These are phyloP conservation scores for Pseudogymnoascus sp. DNA, from an alignment of 2,329 filamentous ascomycete species.

Conservation along the genomic window DNA sequence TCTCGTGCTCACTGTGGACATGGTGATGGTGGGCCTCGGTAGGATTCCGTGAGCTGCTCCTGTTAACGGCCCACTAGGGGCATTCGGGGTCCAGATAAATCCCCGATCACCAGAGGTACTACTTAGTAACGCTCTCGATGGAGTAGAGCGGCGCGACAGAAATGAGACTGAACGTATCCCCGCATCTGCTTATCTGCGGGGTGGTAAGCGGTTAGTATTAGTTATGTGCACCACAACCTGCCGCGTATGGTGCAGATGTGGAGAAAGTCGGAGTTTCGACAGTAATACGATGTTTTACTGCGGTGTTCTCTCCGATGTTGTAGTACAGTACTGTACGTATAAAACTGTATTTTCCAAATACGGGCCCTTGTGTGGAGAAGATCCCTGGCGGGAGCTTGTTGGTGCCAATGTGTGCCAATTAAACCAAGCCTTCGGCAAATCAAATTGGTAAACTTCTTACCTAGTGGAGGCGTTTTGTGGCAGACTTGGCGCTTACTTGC, in stretches of 20 bases:
- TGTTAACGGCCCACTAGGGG: not conserved
- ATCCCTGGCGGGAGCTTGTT: not conserved
- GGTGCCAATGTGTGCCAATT: not conserved
- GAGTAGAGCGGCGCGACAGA: not conserved
- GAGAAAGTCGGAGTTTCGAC: not conserved
- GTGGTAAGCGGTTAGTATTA: not conserved
- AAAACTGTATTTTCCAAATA: not conserved
- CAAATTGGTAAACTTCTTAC: not conserved
- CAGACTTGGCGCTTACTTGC: not conserved
- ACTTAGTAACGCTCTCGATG: not conserved
- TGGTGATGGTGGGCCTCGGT: not conserved
- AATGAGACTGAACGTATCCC: not conserved
- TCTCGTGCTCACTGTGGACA: not conserved
- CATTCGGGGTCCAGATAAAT: not conserved
- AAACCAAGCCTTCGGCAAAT: slow-evolving; percentile 1
- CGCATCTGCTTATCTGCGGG: not conserved
- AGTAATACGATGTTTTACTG: not conserved
- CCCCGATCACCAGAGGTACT: not conserved
- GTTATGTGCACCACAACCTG: not conserved
- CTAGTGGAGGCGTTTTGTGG: not conserved
- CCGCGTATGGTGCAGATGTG: not conserved
- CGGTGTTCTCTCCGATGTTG: not conserved
- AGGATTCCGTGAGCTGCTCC: not conserved
- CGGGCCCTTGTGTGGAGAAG: not conserved
- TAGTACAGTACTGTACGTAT: not conserved